Evolutionary conservation across 192 early-diverging fungal genomes (phyloP).

Genomic region (Coemansia sp.): DNA sequence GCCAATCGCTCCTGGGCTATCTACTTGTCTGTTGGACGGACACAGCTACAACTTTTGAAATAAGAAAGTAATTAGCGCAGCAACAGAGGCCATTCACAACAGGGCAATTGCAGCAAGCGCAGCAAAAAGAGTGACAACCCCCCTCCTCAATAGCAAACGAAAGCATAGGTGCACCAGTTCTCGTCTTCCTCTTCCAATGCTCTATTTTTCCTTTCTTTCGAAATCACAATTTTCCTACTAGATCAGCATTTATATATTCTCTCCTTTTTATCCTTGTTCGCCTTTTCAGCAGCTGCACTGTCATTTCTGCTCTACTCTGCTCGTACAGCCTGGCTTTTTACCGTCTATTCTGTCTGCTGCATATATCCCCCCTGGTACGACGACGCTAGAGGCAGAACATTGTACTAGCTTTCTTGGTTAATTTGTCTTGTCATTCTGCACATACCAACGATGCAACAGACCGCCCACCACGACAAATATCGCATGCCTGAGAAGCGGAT

Average conservation of each 20-base stretch:
- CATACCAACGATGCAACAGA: conserved; percentile 35
- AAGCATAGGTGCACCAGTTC: not conserved
- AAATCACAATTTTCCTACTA: conserved; percentile 1
- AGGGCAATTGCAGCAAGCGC: not conserved
- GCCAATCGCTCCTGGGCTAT: conserved; percentile 6
- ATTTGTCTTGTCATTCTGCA: conserved; percentile 1
- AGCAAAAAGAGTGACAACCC: not conserved
- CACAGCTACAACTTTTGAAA: not conserved
- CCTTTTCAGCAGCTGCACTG: conserved; percentile 1
- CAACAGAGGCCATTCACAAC: not conserved
- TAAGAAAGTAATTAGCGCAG: not conserved
- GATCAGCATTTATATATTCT: conserved; percentile 9
- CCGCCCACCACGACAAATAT: conserved; percentile 50
- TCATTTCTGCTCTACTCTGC: not conserved
- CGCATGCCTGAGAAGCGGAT: conserved; percentile 47
- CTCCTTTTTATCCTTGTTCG: not conserved
- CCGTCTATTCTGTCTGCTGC: not conserved
- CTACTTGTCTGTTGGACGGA: conserved; percentile 10
- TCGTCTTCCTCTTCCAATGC: not conserved
- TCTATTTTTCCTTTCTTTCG: conserved; percentile 3
- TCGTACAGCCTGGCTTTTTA: not conserved
- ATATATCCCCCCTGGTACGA: not conserved
- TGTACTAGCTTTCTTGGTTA: not conserved
- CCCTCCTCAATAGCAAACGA: not conserved
- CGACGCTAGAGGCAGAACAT: not conserved